phyloP scores from a whole-genome alignment of 2,329 filamentous ascomycete species.

The Sclerotinia minor region DNA sequence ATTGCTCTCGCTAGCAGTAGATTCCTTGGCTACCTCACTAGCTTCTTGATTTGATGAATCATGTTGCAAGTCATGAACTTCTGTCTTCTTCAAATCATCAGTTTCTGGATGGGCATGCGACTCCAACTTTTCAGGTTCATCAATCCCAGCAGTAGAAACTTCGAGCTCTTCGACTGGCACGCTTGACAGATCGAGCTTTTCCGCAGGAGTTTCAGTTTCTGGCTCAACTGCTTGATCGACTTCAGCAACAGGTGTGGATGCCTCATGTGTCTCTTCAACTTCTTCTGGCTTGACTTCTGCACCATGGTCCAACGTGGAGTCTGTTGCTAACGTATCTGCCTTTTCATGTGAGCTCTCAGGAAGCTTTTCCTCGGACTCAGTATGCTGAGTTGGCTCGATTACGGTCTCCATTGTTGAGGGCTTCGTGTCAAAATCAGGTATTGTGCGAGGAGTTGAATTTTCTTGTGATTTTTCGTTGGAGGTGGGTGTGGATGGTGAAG shows the following conservation, averaged over 20 bases:
- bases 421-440: slow-evolving; percentile 1
- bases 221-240: slow-evolving; percentile 1
- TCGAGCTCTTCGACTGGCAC: slow-evolving; percentile 14
- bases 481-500: slow-evolving; percentile 19
- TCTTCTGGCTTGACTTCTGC: not conserved
- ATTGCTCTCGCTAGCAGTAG: not conserved
- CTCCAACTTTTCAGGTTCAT: not conserved
- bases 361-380: slow-evolving; percentile 3
- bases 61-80: not conserved
- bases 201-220: not conserved
- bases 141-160: not conserved
- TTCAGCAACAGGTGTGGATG: not conserved
- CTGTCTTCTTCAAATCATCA: not conserved
- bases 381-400: not conserved
- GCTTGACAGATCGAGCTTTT: not conserved
- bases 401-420: not conserved
- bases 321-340: not conserved
- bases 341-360: not conserved
- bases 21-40: not conserved
- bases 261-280: not conserved
- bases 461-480: slow-evolving; percentile 12
- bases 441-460: slow-evolving; percentile 18
- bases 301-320: not conserved
- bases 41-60: not conserved
- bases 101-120: not conserved